phyloP scores from a whole-genome alignment of 2,329 filamentous ascomycete species.

The Basipetospora chlamydospora region DNA sequence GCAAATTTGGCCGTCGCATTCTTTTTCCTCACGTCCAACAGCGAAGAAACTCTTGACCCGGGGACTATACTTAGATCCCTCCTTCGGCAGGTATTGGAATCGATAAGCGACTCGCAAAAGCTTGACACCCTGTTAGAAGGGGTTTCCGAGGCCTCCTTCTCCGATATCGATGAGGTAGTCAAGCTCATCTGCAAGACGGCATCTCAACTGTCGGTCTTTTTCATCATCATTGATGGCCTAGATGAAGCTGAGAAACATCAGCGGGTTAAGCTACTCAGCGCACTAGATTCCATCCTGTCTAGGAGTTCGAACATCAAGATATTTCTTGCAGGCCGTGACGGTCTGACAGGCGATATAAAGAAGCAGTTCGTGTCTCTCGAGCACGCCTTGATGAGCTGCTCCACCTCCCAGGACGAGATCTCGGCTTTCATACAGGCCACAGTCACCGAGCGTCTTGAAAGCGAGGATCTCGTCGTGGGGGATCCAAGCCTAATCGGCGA shows the following conservation, averaged over 20 bases:
- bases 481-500: background rate
- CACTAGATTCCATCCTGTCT: background rate
- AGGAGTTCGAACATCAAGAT: background rate
- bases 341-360: background rate
- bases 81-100: background rate
- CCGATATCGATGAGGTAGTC: background rate
- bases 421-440: background rate
- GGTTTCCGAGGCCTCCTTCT: background rate
- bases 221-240: background rate
- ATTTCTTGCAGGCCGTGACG: background rate
- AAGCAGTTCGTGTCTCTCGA: background rate
- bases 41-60: background rate
- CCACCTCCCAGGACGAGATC: background rate
- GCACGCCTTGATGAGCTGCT: background rate
- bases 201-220: background rate
- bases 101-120: background rate
- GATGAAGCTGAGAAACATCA: background rate
- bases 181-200: background rate
- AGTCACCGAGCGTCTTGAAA: background rate
- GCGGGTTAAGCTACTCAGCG: background rate
- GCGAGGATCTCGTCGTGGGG: background rate
- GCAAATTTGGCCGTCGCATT: background rate
- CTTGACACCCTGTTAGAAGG: background rate
- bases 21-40: background rate
- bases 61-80: background rate